Evolutionary conservation across 305 asterid genomes (phyloP).

Genomic region (Solanum chacoense): DNA sequence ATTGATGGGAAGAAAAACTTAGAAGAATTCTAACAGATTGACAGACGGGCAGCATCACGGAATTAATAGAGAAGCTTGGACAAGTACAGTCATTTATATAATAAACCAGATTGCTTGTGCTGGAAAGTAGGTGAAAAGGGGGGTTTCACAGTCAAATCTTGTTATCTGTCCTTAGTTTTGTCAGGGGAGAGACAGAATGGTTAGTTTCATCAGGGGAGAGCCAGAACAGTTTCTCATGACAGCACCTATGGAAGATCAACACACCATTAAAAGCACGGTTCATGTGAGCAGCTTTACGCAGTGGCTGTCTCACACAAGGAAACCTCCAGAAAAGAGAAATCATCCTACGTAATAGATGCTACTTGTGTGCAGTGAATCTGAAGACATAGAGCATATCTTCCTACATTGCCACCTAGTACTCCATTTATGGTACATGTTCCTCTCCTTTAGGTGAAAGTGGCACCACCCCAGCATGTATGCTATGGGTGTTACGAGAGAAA

Average conservation of each 20-base stretch:
- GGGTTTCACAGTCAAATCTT: neutral
- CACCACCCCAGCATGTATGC: neutral
- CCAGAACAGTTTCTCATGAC: neutral
- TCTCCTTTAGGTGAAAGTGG: neutral
- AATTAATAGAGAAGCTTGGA: neutral
- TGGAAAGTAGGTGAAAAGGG: neutral
- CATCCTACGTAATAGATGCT: neutral
- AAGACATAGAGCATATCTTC: neutral
- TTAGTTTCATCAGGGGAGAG: neutral
- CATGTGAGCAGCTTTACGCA: neutral
- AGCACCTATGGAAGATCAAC: neutral
- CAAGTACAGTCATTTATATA: neutral
- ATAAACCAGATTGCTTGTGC: neutral
- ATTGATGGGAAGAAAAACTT: neutral
- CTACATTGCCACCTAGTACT: neutral
- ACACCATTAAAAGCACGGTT: neutral
- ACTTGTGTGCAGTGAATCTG: neutral
- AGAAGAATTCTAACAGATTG: neutral
- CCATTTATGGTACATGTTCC: neutral
- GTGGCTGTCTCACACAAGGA: neutral
- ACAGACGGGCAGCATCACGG: neutral
- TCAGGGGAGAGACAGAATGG: neutral
- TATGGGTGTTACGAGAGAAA: neutral
- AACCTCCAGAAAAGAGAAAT: neutral
- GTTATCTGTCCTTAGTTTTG: neutral